Conservation (phyloP, 2,329 filamentous ascomycete genomes). For the Phaeosphaeria sp. region DNA sequence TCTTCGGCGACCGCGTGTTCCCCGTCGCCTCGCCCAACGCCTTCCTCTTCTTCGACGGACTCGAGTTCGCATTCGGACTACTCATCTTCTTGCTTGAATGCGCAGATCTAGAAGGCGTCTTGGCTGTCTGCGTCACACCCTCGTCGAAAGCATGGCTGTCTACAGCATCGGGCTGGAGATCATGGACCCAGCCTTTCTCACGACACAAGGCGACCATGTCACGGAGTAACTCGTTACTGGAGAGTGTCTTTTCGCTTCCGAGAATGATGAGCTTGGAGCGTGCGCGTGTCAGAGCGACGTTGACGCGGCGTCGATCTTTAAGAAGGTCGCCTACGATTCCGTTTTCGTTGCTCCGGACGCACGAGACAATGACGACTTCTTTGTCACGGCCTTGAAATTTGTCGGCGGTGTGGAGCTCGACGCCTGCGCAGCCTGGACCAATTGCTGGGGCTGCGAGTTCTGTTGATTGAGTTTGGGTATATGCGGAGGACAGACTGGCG, state of each 20-base stretch:
- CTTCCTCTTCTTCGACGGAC: conserved; percentile 42
- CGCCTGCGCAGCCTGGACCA: conserved; percentile 40
- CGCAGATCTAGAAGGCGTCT: conserved; percentile 13
- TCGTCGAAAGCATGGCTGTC: conserved; percentile 73
- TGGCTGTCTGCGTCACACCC: conserved; percentile 47
- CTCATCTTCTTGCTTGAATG: background rate
- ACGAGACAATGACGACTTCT: conserved; percentile 84
- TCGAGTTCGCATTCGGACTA: conserved; percentile 21
- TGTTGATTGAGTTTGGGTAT: conserved; percentile 51
- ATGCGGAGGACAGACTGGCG: conserved; percentile 67
- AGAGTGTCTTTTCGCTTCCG: conserved; percentile 80
- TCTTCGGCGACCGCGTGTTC: conserved; percentile 24
- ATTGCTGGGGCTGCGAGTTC: conserved; percentile 44
- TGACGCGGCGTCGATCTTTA: conserved; percentile 90
- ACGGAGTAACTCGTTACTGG: conserved; percentile 73
- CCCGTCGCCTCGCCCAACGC: conserved; percentile 31
- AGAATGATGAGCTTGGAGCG: conserved; percentile 90
- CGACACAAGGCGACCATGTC: conserved; percentile 81
- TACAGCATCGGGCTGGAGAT: conserved; percentile 69
- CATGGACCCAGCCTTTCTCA: conserved; percentile 76
- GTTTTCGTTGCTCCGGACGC: conserved; percentile 85
- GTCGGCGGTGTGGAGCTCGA: conserved; percentile 97
- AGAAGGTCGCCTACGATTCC: conserved; percentile 88
- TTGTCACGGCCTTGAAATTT: conserved; percentile 97
- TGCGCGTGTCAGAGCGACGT: conserved; percentile 92